Base-by-base conservation (phyloP, 2,329 filamentous ascomycete species). In the Ciborinia camelliae region DNA sequence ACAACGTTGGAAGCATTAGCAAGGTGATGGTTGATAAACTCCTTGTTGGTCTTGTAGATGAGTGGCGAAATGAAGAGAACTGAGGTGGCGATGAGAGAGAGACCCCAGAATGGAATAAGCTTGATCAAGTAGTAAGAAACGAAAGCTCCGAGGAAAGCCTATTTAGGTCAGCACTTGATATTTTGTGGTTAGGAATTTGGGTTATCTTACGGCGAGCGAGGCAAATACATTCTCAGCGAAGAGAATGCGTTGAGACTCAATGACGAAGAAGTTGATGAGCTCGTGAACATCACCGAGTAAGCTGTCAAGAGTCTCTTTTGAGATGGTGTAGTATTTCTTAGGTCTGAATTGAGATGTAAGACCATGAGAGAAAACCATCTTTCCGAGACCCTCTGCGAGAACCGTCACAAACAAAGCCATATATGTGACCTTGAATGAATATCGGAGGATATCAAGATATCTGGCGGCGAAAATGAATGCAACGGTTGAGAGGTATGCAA, bases 231-330 rank as follows among this genome's bases (percentile, higher is more conserved):
- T 90, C 81, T 90, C 88, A 51, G 82, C 87, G 69, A 86, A 90
- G 64, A 90, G 73, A 69, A 90, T 84, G 67, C 87, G 83, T 79
- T 90, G 88, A 59, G 82, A 79, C 79, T 90, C 88, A 65, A 90
- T 88, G 67, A 89, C 81, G 71, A 90, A 86, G 76, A 90, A 90
- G 81, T 90, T 90, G 78, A 87, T 76, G 66, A 90, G 81, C 77
- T 90, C 87, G 73, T 89, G 84, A 48, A 86, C 79, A 69, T 90
- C 87, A 64, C 84, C 85, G 71, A 88, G 83, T 68, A 87, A 70
- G 65, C 77, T 75, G 71, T 90, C 84, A 47, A 90, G 76, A 8
- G 84, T 86, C 70, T 87, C 83, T 69, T 83, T 82, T 12, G 87
- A 82, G 50, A 90, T 76, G 6, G 86, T 88, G 76, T 87, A 88